phyloP scores from a whole-genome alignment of 768 basidiomycete genomes.

The Chalciporus piperatus region DNA sequence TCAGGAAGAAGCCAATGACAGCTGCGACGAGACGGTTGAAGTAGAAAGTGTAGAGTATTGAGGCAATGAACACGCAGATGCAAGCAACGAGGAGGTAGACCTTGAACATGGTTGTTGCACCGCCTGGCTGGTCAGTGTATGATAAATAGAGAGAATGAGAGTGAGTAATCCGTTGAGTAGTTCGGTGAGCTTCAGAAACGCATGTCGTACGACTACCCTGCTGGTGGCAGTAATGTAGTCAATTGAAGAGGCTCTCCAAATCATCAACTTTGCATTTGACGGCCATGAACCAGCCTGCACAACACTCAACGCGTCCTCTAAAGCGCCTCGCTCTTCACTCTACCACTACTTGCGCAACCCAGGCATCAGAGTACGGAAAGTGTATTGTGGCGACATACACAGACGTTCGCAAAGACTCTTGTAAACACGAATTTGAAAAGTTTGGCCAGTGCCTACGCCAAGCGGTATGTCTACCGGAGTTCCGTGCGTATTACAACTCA shows the following conservation, averaged over 20 bases:
- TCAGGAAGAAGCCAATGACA: slow-evolving; percentile 61
- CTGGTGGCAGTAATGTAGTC: too few relatives aligned
- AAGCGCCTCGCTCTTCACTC: slow-evolving; percentile 67
- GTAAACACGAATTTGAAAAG: slow-evolving; percentile 76
- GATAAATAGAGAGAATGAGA: neutral
- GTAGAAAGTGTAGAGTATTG: slow-evolving; percentile 83
- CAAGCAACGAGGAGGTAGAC: slow-evolving; percentile 61
- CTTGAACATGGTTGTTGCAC: slow-evolving; percentile 48
- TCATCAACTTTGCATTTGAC: neutral
- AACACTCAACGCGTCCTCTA: slow-evolving; percentile 43
- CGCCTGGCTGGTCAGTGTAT: neutral
- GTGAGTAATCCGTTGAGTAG: neutral
- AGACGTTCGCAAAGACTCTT: slow-evolving; percentile 82
- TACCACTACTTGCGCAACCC: slow-evolving; percentile 65
- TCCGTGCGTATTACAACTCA: slow-evolving; percentile 8
- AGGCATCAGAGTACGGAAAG: slow-evolving; percentile 82
- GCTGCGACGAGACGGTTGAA: slow-evolving; percentile 83
- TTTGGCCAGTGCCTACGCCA: slow-evolving; percentile 82
- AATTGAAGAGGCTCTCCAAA: too few relatives aligned
- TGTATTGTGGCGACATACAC: slow-evolving; percentile 82
- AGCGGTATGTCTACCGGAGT: slow-evolving; percentile 53
- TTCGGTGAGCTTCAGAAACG: slow-evolving; percentile 3
- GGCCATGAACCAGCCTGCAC: slow-evolving; percentile 23
- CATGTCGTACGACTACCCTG: too few relatives aligned
- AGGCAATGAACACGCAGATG: slow-evolving; percentile 50